phyloP scores from a whole-genome alignment of 768 basidiomycete genomes.

The Termitomyces sp. region DNA sequence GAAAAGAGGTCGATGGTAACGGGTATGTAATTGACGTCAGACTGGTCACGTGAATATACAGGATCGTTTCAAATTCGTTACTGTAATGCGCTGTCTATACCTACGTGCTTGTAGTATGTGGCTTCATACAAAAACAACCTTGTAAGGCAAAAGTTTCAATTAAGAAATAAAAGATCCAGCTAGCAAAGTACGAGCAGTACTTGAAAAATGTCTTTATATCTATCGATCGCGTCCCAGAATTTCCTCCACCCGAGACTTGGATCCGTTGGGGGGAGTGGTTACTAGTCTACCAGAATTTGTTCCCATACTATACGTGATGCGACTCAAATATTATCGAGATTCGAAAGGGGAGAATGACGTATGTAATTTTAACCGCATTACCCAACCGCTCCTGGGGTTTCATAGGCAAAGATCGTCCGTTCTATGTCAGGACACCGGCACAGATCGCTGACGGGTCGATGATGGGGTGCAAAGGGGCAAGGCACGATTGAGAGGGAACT shows the following conservation, averaged over 20 bases:
- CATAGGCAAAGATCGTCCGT: not conserved
- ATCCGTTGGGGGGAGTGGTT: too few species aligned
- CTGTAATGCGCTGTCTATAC: too few species aligned
- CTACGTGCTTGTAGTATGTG: too few species aligned
- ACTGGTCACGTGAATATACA: not conserved
- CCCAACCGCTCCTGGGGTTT: not conserved
- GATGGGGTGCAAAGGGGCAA: conserved; percentile 1
- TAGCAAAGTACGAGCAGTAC: too few species aligned
- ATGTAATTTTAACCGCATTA: not conserved
- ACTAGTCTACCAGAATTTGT: too few species aligned
- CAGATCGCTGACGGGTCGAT: conserved; percentile 6
- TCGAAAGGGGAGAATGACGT: not conserved
- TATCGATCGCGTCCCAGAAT: too few species aligned
- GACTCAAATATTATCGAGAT: not conserved
- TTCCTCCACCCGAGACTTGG: too few species aligned
- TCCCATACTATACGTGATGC: not conserved
- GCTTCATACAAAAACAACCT: too few species aligned
- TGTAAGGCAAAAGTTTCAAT: too few species aligned
- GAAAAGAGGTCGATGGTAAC: not conserved
- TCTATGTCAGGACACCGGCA: conserved; percentile 5
- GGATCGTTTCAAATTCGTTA: too few species aligned
- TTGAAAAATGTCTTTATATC: too few species aligned
- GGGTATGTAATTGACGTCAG: conserved; percentile 1
- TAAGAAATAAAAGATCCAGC: too few species aligned
- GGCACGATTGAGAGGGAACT: conserved; percentile 13